Percentiles rank a stretch among this genome's conserved stretches.
These are phyloP conservation scores for Aphanocladium album DNA, from an alignment of 2,329 filamentous ascomycete genomes.

Conservation along the genomic window DNA sequence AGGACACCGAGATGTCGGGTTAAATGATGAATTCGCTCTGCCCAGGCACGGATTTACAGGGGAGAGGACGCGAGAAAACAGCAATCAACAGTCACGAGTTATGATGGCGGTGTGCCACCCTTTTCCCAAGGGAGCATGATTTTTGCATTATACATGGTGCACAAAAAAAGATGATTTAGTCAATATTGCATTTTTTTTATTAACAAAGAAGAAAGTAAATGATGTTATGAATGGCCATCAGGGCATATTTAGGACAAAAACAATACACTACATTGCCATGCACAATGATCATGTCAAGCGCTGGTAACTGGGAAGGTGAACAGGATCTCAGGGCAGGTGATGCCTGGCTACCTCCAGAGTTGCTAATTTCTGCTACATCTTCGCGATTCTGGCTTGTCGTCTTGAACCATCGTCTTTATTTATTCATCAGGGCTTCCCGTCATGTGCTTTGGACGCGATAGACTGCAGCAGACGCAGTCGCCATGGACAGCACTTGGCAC, in stretches of 20 bases:
- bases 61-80: not conserved
- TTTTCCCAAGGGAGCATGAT: not conserved
- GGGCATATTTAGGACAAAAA: not conserved
- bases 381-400: no score
- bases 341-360: no score
- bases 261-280: not conserved
- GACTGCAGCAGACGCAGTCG: no score
- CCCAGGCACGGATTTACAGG: no score
- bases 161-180: not conserved
- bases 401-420: no score
- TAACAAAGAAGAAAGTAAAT: not conserved
- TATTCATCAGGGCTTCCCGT: no score
- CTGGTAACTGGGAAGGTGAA: not conserved
- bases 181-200: not conserved
- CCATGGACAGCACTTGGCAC: no score
- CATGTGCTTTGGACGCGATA: no score
- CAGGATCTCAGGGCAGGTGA: no score
- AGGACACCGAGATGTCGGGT: constrained; percentile 63
- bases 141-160: constrained; percentile 2
- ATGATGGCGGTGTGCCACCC: not conserved
- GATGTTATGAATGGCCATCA: not conserved
- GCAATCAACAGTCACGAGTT: not conserved
- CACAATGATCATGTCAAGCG: not conserved
- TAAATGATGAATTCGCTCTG: no score
- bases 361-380: no score